Percentiles rank a stretch among this genome's conserved stretches.
phyloP scores from a whole-genome alignment of 2,329 filamentous ascomycete genomes.

The Claviceps sp. region DNA sequence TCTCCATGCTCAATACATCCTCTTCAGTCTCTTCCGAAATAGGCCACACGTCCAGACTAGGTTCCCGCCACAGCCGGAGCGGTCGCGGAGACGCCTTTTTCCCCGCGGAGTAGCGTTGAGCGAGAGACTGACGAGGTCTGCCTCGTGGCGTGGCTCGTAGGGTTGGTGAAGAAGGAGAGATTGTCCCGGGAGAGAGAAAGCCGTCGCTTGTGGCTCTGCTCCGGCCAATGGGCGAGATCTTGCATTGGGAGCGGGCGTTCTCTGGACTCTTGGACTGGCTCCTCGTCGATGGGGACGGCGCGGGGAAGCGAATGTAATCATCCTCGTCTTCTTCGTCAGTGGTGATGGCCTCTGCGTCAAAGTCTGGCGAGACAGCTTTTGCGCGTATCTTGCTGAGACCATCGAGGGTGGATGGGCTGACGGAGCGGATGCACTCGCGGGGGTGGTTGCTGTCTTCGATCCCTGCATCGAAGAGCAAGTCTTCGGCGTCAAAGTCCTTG shows the following conservation, averaged over 20 bases:
- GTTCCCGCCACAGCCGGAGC: slow-evolving; percentile 37
- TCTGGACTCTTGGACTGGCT: slow-evolving; percentile 28
- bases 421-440: slow-evolving; percentile 34
- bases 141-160: not conserved
- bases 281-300: slow-evolving; percentile 16
- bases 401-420: slow-evolving; percentile 42
- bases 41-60: slow-evolving; percentile 45
- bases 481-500: slow-evolving; percentile 25
- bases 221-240: slow-evolving; percentile 19
- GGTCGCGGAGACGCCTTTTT: slow-evolving; percentile 22
- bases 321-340: slow-evolving; percentile 34
- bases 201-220: slow-evolving; percentile 12
- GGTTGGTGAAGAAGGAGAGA: not conserved
- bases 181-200: slow-evolving; percentile 8
- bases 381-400: slow-evolving; percentile 31
- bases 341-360: slow-evolving; percentile 28
- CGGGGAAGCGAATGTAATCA: slow-evolving; percentile 35
- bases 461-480: slow-evolving; percentile 42
- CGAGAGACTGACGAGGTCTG: slow-evolving; percentile 2
- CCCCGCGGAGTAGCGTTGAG: slow-evolving; percentile 2
- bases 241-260: slow-evolving; percentile 16
- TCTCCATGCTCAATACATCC: slow-evolving; percentile 31
- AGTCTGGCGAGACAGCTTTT: slow-evolving; percentile 23
- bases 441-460: slow-evolving; percentile 38
- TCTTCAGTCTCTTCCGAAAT: slow-evolving; percentile 47